Evolutionary conservation across 208 protist genomes (phyloP).

Genomic region (Entamoeba moshkovskii): DNA sequence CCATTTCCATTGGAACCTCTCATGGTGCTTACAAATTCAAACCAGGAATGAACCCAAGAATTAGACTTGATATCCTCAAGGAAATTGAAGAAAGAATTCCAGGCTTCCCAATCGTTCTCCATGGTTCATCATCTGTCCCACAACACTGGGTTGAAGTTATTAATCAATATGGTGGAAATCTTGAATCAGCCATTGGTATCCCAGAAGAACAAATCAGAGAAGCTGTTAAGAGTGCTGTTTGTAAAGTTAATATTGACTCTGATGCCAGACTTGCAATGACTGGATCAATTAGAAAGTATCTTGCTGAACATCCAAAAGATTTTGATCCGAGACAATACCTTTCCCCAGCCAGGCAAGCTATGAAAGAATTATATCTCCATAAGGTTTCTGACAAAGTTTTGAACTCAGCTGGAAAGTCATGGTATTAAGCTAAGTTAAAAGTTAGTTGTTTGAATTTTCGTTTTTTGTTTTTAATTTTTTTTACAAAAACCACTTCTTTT

Average conservation of each 20-base stretch:
- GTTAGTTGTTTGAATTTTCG: too few relatives aligned
- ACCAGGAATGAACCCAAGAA: too few relatives aligned
- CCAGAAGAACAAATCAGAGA: constrained; percentile 27
- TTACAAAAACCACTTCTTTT: too few relatives aligned
- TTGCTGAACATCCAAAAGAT: constrained; percentile 31
- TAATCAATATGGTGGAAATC: constrained; percentile 41
- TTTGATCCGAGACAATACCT: constrained; percentile 44
- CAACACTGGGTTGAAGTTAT: constrained; percentile 23
- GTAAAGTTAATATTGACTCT: constrained; percentile 44
- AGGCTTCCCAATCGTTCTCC: constrained; percentile 36
- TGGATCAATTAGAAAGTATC: constrained; percentile 31
- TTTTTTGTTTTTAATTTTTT: too few relatives aligned
- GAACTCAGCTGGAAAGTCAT: too few relatives aligned
- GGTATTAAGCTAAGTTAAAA: too few relatives aligned
- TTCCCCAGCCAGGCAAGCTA: constrained; percentile 25
- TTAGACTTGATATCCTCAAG: neutral
- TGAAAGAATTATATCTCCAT: neutral
- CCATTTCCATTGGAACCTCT: constrained; percentile 42
- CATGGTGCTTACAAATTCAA: constrained; percentile 48
- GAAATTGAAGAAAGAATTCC: constrained; percentile 19
- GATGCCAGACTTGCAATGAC: constrained; percentile 38
- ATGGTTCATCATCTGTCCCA: constrained; percentile 42
- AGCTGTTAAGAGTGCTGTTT: constrained; percentile 27
- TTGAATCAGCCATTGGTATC: constrained; percentile 35
- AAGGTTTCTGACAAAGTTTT: too few relatives aligned